Percentiles rank a stretch among this genome's conserved stretches.
These are phyloP conservation scores for Triticum monococcum DNA, from an alignment of 176 grass and related monocot species.

Conservation along the genomic window DNA sequence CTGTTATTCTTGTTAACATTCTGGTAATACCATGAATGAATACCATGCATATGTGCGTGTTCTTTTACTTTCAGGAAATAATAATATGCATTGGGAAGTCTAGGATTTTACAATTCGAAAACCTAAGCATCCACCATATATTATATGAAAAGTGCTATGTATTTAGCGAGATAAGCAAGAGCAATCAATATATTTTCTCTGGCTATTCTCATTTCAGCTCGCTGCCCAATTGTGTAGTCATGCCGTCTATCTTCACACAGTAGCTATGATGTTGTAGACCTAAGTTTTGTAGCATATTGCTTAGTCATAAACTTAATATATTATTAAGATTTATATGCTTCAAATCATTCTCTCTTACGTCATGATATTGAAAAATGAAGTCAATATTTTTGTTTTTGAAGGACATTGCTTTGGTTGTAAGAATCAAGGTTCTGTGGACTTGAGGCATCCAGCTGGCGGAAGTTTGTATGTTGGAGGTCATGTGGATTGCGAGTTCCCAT, in stretches of 20 bases:
- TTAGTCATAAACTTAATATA: not conserved
- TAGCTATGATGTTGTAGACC: not conserved
- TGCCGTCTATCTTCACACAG: not conserved
- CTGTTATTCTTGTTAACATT: not conserved
- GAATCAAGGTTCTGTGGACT: not conserved
- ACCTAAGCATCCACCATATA: not conserved
- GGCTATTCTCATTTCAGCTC: not conserved
- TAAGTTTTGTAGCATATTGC: not conserved
- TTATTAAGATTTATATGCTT: not conserved
- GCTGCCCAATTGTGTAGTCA: not conserved
- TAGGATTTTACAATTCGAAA: not conserved
- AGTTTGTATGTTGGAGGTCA: not conserved
- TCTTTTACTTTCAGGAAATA: not conserved
- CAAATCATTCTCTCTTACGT: not conserved
- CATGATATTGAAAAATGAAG: not conserved
- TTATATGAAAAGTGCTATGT: not conserved
- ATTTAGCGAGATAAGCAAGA: not conserved
- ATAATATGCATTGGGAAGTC: not conserved
- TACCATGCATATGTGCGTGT: not conserved
- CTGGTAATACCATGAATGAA: not conserved
- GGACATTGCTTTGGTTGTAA: conserved; percentile 16
- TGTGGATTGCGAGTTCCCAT: not conserved
- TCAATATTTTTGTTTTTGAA: not conserved
- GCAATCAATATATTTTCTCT: not conserved
- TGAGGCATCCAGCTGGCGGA: not conserved